Percentiles rank a stretch among this genome's conserved stretches.
Conservation (phyloP, 805 yeast genomes). For the Wickerhamomyces sydowiorum region DNA sequence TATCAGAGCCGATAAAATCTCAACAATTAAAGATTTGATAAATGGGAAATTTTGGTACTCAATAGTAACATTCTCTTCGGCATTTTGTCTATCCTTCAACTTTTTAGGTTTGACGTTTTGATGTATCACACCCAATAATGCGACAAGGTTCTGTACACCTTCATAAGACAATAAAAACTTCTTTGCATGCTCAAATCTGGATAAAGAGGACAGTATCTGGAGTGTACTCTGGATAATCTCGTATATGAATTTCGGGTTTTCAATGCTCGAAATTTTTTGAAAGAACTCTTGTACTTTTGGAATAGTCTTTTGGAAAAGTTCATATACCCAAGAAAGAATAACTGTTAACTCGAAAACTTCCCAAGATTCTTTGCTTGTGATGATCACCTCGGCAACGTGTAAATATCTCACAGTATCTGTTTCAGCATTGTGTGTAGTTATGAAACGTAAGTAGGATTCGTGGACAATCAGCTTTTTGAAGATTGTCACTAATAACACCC, state of each 20-base stretch:
- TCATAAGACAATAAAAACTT: slow-evolving; percentile 30
- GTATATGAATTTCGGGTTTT: slow-evolving; percentile 22
- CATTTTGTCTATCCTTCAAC: slow-evolving; percentile 17
- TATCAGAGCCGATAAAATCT: slow-evolving; percentile 54
- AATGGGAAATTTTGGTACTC: slow-evolving; percentile 48
- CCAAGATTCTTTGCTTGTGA: slow-evolving; percentile 32
- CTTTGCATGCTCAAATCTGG: slow-evolving; percentile 29
- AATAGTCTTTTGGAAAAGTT: slow-evolving; percentile 22
- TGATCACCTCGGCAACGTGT: slow-evolving; percentile 25
- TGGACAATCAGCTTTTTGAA: slow-evolving; percentile 25
- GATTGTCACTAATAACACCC: slow-evolving; percentile 19
- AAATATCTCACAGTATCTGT: slow-evolving; percentile 16
- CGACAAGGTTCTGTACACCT: slow-evolving; percentile 28
- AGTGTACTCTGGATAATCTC: slow-evolving; percentile 22
- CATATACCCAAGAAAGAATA: slow-evolving; percentile 33
- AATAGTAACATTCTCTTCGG: slow-evolving; percentile 7
- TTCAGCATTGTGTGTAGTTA: slow-evolving; percentile 12
- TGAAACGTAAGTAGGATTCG: slow-evolving; percentile 30
- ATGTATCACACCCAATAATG: slow-evolving; percentile 27
- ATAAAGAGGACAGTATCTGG: slow-evolving; percentile 28
- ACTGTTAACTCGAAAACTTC: slow-evolving; percentile 30
- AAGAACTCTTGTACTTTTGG: slow-evolving; percentile 22
- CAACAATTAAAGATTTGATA: slow-evolving; percentile 61
- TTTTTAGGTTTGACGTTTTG: slow-evolving; percentile 26
- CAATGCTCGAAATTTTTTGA: slow-evolving; percentile 4